Conservation (phyloP, 345 rosid species). For the Bretschneidera sinensis region DNA sequence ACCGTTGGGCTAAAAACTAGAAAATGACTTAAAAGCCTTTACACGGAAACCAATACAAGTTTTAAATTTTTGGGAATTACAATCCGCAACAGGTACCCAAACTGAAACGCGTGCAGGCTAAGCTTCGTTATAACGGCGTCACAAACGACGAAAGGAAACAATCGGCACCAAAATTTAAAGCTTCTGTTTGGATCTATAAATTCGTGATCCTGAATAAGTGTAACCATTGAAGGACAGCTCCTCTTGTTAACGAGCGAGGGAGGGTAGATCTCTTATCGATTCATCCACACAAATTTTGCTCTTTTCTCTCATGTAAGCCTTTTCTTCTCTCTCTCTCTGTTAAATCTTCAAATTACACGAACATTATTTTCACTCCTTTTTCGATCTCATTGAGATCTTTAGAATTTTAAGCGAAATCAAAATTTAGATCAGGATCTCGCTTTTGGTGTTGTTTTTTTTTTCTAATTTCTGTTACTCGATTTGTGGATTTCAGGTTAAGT, state of each 20-base stretch:
- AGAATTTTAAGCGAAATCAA: neutral
- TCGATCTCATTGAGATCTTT: neutral
- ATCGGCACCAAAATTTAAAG: neutral
- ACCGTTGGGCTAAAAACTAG: too few relatives aligned
- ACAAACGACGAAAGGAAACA: neutral
- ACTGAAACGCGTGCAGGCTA: neutral
- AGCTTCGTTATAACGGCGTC: slow-evolving; percentile 13
- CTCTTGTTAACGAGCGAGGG: slow-evolving; percentile 6
- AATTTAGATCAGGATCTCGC: neutral
- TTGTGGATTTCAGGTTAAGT: neutral
- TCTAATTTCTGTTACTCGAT: neutral
- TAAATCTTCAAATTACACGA: neutral
- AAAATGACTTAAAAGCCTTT: too few relatives aligned
- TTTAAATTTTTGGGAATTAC: too few relatives aligned
- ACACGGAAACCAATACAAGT: too few relatives aligned
- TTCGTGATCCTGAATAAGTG: slow-evolving; percentile 1
- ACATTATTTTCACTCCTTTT: neutral
- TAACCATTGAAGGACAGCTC: slow-evolving; percentile 14
- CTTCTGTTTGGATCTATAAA: slow-evolving; percentile 24
- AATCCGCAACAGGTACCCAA: neutral
- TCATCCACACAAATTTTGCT: neutral
- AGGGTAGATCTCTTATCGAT: slow-evolving; percentile 15
- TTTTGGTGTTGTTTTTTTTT: neutral
- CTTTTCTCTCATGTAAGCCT: slow-evolving; percentile 6
- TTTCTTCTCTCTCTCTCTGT: neutral